Evolutionary conservation across 805 yeast genomes (phyloP).

Genomic region (Nematodospora valgi): DNA sequence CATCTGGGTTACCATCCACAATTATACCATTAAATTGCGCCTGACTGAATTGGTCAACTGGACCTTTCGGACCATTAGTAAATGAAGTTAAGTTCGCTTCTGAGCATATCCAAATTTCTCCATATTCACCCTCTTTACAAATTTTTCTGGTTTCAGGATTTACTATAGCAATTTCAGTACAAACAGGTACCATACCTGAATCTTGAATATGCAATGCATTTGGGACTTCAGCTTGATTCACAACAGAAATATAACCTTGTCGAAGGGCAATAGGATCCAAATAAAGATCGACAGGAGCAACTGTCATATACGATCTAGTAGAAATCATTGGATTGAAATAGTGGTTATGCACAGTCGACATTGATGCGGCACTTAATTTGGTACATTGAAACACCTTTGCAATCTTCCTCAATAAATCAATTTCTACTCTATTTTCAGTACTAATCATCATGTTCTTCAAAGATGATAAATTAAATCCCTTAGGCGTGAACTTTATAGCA

Average conservation of each 20-base stretch:
- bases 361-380: slow-evolving; percentile 60
- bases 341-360: slow-evolving; percentile 77
- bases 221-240: slow-evolving; percentile 67
- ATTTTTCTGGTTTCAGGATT: slow-evolving; percentile 84
- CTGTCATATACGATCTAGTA: slow-evolving; percentile 80
- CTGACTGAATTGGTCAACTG: slow-evolving; percentile 47
- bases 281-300: slow-evolving; percentile 84
- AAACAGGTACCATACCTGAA: slow-evolving; percentile 93
- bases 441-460: slow-evolving; percentile 83
- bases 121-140: slow-evolving; percentile 87
- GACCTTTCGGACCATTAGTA: slow-evolving; percentile 51
- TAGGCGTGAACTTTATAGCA: slow-evolving; percentile 54
- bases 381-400: slow-evolving; percentile 62
- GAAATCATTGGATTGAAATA: slow-evolving; percentile 79
- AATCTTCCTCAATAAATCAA: slow-evolving; percentile 53
- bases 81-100: slow-evolving; percentile 73
- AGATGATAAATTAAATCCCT: slow-evolving; percentile 56
- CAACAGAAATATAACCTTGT: slow-evolving; percentile 81
- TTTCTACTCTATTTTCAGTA: slow-evolving; percentile 70
- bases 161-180: slow-evolving; percentile 90
- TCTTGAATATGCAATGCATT: slow-evolving; percentile 80
- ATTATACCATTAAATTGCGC: slow-evolving; percentile 62
- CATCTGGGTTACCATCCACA: slow-evolving; percentile 53
- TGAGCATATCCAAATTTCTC: slow-evolving; percentile 95
- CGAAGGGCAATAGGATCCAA: slow-evolving; percentile 84